Percentiles rank a stretch among this genome's conserved stretches.
phyloP scores from a whole-genome alignment of 1,284 basidiomycete genomes.

The Pascua sp. region DNA sequence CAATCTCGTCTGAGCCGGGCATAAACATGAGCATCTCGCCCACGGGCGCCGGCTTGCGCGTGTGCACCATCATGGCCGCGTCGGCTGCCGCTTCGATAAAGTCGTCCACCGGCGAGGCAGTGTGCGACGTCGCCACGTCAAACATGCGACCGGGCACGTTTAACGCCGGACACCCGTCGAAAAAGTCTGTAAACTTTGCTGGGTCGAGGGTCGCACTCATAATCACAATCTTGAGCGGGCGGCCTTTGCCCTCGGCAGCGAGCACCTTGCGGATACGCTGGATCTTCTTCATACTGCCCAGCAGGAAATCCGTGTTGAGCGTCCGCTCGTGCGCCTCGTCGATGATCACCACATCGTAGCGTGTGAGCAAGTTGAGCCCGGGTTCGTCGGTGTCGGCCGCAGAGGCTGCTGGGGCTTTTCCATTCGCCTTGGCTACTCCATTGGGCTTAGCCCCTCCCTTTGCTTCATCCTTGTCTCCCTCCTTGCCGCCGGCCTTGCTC shows the following conservation, averaged over 20 bases:
- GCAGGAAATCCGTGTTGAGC: constrained; percentile 87
- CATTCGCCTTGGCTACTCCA: neutral
- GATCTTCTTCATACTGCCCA: constrained; percentile 86
- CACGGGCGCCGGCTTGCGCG: constrained; percentile 59
- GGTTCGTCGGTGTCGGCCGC: neutral
- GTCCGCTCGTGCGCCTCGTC: constrained; percentile 98
- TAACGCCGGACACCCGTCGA: constrained; percentile 73
- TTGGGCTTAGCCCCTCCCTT: neutral
- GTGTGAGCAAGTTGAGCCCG: constrained; percentile 58
- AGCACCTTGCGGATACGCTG: constrained; percentile 63
- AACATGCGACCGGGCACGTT: constrained; percentile 92
- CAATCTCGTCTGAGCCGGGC: constrained; percentile 96
- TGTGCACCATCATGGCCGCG: constrained; percentile 87
- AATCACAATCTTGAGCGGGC: constrained; percentile 76
- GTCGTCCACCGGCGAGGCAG: constrained; percentile 69
- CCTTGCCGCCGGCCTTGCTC: neutral
- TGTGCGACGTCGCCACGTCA: constrained; percentile 78
- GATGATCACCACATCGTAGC: constrained; percentile 85
- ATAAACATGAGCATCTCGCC: constrained; percentile 94
- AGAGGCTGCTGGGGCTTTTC: neutral
- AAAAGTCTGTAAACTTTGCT: constrained; percentile 86
- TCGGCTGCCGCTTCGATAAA: constrained; percentile 85
- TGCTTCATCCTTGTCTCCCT: neutral
- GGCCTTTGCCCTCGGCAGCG: constrained; percentile 45
- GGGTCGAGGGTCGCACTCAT: constrained; percentile 98